Conservation (phyloP, 2,329 filamentous ascomycete species). For the Fusarium tanahbumbuense region DNA sequence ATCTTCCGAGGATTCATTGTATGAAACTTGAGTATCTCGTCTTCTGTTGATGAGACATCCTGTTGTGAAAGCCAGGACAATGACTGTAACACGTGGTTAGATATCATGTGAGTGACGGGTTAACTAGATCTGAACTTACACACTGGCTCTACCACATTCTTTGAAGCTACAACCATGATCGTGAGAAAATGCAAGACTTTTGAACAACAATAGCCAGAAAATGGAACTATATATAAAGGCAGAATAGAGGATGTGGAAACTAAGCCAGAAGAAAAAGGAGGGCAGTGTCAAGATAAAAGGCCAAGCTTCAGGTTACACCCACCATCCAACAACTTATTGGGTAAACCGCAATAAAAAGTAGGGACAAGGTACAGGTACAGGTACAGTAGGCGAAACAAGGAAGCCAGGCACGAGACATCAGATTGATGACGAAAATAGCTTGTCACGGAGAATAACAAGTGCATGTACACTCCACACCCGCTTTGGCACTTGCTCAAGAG, state of each 20-base stretch:
- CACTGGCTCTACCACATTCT: constrained; percentile 28
- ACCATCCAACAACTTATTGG: neutral
- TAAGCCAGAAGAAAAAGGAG: neutral
- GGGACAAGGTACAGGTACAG: neutral
- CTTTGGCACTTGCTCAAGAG: neutral
- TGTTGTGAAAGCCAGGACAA: constrained; percentile 37
- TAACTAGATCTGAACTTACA: constrained; percentile 11
- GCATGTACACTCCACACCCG: neutral
- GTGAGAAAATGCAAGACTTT: neutral
- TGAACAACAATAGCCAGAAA: neutral
- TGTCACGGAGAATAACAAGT: constrained; percentile 13
- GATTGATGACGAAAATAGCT: neutral
- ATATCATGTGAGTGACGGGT: neutral
- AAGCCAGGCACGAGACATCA: constrained; percentile 16
- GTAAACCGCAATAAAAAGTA: neutral
- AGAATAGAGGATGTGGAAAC: neutral
- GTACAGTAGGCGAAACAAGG: constrained; percentile 3
- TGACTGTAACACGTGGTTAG: constrained; percentile 20
- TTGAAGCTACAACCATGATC: constrained; percentile 13
- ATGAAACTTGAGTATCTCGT: constrained; percentile 2
- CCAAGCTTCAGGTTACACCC: neutral
- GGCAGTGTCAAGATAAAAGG: neutral
- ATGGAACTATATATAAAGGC: neutral
- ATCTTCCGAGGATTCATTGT: constrained; percentile 20
- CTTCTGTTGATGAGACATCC: constrained; percentile 45